Evolutionary conservation across 345 rosid genomes (phyloP).

Genomic region (Eucalyptus brandiana): DNA sequence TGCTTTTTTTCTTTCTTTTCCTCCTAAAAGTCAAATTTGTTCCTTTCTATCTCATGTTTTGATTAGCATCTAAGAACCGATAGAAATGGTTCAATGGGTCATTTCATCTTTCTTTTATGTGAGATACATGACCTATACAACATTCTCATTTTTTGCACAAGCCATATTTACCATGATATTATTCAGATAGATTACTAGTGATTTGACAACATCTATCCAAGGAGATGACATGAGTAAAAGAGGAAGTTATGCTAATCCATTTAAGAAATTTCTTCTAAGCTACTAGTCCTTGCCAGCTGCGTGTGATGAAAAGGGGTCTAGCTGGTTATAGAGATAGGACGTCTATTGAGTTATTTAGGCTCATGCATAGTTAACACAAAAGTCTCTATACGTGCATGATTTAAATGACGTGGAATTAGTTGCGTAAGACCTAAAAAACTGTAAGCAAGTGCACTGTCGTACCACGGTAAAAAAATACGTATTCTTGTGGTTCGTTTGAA

Average conservation of each 20-base stretch:
- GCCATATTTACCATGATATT: background rate
- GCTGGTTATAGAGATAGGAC: too few species aligned
- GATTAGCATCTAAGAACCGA: background rate
- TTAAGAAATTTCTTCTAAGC: background rate
- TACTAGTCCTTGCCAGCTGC: background rate
- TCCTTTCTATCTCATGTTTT: background rate
- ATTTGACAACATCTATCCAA: background rate
- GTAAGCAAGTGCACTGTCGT: background rate
- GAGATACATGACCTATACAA: background rate
- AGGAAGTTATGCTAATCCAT: background rate
- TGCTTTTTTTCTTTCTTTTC: too few species aligned
- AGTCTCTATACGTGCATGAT: background rate
- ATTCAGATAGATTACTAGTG: background rate
- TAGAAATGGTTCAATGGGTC: background rate
- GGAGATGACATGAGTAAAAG: background rate
- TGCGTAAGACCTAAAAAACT: background rate
- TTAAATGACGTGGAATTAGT: background rate
- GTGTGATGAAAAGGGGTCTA: background rate
- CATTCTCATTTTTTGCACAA: too few species aligned
- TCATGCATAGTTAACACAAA: too few species aligned
- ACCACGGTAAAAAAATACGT: background rate
- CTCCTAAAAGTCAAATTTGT: background rate
- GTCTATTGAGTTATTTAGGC: background rate
- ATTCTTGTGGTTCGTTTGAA: background rate
- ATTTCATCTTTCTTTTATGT: background rate